Percentiles rank a stretch among this genome's conserved stretches.
These are phyloP conservation scores for Petunia axillaris DNA, from an alignment of 257 asterid genomes.

Conservation along the genomic window DNA sequence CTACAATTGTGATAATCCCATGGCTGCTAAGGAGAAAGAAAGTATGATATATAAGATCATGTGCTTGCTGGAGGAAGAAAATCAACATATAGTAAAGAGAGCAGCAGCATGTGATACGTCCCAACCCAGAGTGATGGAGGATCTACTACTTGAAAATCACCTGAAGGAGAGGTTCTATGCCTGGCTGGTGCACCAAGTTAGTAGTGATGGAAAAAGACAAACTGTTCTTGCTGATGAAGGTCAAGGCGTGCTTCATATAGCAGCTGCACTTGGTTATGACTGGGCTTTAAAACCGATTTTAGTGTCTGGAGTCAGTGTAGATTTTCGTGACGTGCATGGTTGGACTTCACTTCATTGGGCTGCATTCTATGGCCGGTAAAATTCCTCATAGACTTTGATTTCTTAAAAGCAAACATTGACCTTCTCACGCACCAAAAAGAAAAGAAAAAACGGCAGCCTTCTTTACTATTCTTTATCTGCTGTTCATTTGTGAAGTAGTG, in stretches of 20 bases:
- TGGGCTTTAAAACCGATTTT: conserved; percentile 84
- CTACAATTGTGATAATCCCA: conserved; percentile 36
- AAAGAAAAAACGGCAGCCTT: neutral
- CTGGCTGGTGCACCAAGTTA: conserved; percentile 69
- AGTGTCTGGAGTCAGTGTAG: conserved; percentile 69
- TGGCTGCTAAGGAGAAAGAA: conserved; percentile 39
- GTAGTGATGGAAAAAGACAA: conserved; percentile 65
- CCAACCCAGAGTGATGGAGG: conserved; percentile 45
- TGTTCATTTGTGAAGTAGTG: too few species aligned
- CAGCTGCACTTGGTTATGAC: conserved; percentile 93
- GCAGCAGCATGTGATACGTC: conserved; percentile 42
- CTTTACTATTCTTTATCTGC: neutral
- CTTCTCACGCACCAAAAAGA: too few species aligned
- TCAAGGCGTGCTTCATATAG: conserved; percentile 88
- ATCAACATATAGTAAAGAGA: conserved; percentile 38
- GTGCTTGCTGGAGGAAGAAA: conserved; percentile 60
- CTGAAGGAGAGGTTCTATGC: conserved; percentile 66
- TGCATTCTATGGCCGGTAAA: conserved; percentile 86
- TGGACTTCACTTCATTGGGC: conserved; percentile 99
- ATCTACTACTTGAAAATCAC: conserved; percentile 54
- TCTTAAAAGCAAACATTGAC: neutral
- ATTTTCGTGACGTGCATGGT: conserved; percentile 94
- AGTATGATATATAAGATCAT: conserved; percentile 44
- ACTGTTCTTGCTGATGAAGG: conserved; percentile 67
- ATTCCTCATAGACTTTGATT: conserved; percentile 6